Base-by-base conservation (phyloP, 208 protist species). In the Herpetomonas samuelpessoai region DNA sequence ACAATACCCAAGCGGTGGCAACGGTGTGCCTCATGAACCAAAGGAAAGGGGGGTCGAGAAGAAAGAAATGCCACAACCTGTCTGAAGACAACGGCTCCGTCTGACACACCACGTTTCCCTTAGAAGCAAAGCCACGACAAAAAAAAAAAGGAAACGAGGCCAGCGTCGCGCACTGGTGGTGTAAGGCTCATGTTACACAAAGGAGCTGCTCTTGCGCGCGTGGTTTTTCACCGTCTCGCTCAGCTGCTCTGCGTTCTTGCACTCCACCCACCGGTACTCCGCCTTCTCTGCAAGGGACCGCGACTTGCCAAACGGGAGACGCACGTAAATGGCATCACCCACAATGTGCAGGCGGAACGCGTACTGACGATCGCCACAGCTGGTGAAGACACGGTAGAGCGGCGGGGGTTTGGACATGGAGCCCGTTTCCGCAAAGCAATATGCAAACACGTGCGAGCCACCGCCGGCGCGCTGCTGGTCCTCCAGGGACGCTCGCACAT, bases 321-420 rank as follows among this genome's bases (percentile, higher is more conserved):
- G 81, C n/a, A 95, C 74, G 53, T 86, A 91, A 53, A 95, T 81
- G 57, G 54, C 62, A 21, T 72, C 69, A 55, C 80, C 70, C 19
- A 76, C 81, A 66, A 92, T 71, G 78, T 95, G 84, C 10, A 94
- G 66, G n/a, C 70, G 79, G 29, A 86, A 94, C 48, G 73, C 65
- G 57, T 86, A 79, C 19, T 80, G 73, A 27, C 62, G 62, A 38
- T 48, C 67, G 21, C 71, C 77, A 30, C 73, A 76, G 31, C 73
- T 70, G 0, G 76, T 86, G 57, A 74, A 79, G 18, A 94, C 76
- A 21, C 81, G 77, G 69, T 94, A 95, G 26, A 79, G 66, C 18
- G 69, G 70, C 16, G 77, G 65, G 29, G 64, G 47, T n/a, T 51
- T 51, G 1, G 64, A 64, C 30, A 65, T 66, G 26, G 65, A 57